A percentile compares a stretch with the other conserved stretches of the same genome.
phyloP scores from a whole-genome alignment of 768 basidiomycete genomes.

The Lentinus tigrinus region DNA sequence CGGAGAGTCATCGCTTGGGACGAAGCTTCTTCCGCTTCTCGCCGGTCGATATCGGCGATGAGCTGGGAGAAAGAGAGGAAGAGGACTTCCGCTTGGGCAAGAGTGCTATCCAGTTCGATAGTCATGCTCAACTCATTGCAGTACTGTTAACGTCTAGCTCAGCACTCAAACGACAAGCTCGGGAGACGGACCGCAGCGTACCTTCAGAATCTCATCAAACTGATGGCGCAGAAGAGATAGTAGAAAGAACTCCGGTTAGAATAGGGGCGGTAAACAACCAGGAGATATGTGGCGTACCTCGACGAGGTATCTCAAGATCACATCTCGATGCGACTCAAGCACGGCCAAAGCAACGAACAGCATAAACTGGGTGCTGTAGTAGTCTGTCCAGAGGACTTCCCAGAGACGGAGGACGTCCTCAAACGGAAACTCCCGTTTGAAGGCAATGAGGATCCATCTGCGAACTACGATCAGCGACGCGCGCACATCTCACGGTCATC shows the following conservation, averaged over 20 bases:
- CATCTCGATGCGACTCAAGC: slow-evolving; percentile 92
- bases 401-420: slow-evolving; percentile 86
- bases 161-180: neutral
- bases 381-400: slow-evolving; percentile 94
- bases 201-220: slow-evolving; percentile 84
- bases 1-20: slow-evolving; percentile 31
- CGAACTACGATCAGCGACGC: neutral
- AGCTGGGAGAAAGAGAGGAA: slow-evolving; percentile 89
- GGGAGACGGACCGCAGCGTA: slow-evolving; percentile 22
- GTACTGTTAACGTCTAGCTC: slow-evolving; percentile 47
- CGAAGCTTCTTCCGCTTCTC: slow-evolving; percentile 53
- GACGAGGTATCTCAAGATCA: slow-evolving; percentile 91
- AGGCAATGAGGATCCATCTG: slow-evolving; percentile 89
- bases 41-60: slow-evolving; percentile 85
- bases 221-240: slow-evolving; percentile 25
- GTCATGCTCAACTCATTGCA: slow-evolving; percentile 95
- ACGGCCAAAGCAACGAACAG: slow-evolving; percentile 93
- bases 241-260: neutral
- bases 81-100: slow-evolving; percentile 95
- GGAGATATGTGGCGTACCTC: slow-evolving; percentile 56
- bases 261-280: neutral
- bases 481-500: neutral
- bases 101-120: slow-evolving; percentile 93
- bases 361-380: slow-evolving; percentile 85
- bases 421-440: slow-evolving; percentile 97